Percentiles rank a stretch among this genome's conserved stretches.
phyloP scores from a whole-genome alignment of 345 rosid species.

The Gossypium longicalyx region DNA sequence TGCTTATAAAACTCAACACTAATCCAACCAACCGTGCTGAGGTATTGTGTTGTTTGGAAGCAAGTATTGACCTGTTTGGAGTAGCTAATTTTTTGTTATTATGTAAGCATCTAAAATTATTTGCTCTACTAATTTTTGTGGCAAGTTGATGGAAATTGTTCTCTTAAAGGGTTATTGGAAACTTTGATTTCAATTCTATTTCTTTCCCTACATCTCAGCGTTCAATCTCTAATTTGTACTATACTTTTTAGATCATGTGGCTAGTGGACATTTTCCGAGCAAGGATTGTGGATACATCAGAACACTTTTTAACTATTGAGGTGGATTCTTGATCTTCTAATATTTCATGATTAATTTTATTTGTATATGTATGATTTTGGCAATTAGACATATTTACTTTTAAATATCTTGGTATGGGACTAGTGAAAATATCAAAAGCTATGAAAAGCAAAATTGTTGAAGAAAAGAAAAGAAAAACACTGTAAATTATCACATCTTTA shows the following conservation, averaged over 20 bases:
- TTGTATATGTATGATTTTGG: neutral
- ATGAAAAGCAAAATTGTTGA: too few relatives aligned
- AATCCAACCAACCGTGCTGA: constrained; percentile 57
- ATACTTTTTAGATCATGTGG: constrained; percentile 74
- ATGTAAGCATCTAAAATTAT: neutral
- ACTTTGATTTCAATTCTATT: neutral
- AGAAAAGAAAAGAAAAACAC: too few relatives aligned
- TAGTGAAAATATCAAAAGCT: too few relatives aligned
- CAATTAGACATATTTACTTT: neutral
- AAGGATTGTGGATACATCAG: constrained; percentile 76
- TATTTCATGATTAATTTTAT: neutral
- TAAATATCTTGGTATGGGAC: neutral
- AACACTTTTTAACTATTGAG: constrained; percentile 73
- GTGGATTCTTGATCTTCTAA: constrained; percentile 25
- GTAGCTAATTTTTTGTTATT: neutral
- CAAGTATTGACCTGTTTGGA: neutral
- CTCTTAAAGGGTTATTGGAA: neutral
- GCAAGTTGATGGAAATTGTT: neutral
- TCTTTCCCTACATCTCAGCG: neutral
- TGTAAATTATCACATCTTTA: too few relatives aligned
- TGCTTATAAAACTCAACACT: constrained; percentile 79
- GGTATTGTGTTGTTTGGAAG: constrained; percentile 32
- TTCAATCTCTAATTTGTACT: constrained; percentile 18
- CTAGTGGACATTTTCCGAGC: constrained; percentile 87
- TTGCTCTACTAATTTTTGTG: neutral